These are phyloP conservation scores for Emmonsiellopsis sp. DNA, from an alignment of 2,329 filamentous ascomycete genomes.

Conservation along the genomic window DNA sequence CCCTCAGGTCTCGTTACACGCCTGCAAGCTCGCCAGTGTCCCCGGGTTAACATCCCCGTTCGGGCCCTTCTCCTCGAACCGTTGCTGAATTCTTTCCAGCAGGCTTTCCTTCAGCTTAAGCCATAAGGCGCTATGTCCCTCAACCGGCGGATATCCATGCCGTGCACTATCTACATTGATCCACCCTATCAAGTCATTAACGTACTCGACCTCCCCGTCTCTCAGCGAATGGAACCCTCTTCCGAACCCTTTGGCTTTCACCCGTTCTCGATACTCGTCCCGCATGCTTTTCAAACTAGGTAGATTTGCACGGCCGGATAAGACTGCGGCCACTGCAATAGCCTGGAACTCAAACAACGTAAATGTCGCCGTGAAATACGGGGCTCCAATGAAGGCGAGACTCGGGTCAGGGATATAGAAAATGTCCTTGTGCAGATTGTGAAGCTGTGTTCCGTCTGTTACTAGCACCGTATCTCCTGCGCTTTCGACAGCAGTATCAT, in stretches of 20 bases:
- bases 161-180: slow-evolving; percentile 19
- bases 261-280: slow-evolving; percentile 19
- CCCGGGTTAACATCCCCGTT: no score
- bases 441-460: slow-evolving; percentile 52
- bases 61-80: no score
- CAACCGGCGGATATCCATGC: slow-evolving; percentile 15
- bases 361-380: slow-evolving; percentile 58
- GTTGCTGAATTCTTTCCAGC: slow-evolving; percentile 7
- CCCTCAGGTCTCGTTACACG: no score
- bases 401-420: slow-evolving; percentile 61
- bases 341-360: slow-evolving; percentile 63
- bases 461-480: slow-evolving; percentile 49
- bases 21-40: no score
- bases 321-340: slow-evolving; percentile 48
- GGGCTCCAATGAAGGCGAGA: slow-evolving; percentile 54
- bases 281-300: slow-evolving; percentile 35
- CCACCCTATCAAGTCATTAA: slow-evolving; percentile 25
- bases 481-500: slow-evolving; percentile 33
- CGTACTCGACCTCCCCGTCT: slow-evolving; percentile 25
- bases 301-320: slow-evolving; percentile 42
- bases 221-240: slow-evolving; percentile 29
- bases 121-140: slow-evolving; percentile 25
- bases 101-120: slow-evolving; percentile 18
- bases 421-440: slow-evolving; percentile 62
- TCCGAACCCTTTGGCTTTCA: slow-evolving; percentile 21